Evolutionary conservation across 2,329 filamentous ascomycete species (phyloP), one percentile per base, ranked within the genome.

Genomic region (Fusarium chlamydosporum): DNA sequence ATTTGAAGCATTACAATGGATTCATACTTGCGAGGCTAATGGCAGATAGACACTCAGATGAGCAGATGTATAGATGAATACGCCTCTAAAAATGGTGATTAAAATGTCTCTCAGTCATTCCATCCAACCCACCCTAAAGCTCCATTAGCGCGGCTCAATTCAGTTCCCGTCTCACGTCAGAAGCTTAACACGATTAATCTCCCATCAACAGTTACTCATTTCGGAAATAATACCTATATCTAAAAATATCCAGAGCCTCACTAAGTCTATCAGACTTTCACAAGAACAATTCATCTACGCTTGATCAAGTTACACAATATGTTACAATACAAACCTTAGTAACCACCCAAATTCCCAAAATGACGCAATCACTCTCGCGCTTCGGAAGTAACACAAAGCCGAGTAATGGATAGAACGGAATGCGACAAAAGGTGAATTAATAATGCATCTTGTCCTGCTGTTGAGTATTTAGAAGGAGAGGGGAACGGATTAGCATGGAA

Each of bases 341-440:
- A 34, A 56, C 8, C 20, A 47, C 3, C 31, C 4, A 2, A 2
- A 13, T 5, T 23, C 23, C 4, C 23, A 33, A 45, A 42, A 65
- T 65, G 61, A 65, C 61, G 61, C 61, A 42, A 65, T 20, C 40
- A 31, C 31, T 46, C 26, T 53, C 65, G 67, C 54, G 16, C 23
- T 41, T 66, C 66, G 62, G 66, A 20, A 1, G 16, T 52, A 11
- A 23, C 7, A 35, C 43, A 45, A 58, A 9, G 31, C 63, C 61
- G 52, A 69, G 16, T 43, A 16, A 18, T 23, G 23, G 23, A 23
- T 6, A 23, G n/a, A 37, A 16, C 37, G 27, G 31, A 35, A 42
- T 15, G 38, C 23, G 23, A 23, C 23, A 6, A 23, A 23, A 23
- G 23, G 13, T 54, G 47, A 35, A 41, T 57, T 57, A 57, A 55